Evolutionary conservation across 2,329 filamentous ascomycete genomes (phyloP).

Genomic region (Aspergillus fumigatiaffinis): DNA sequence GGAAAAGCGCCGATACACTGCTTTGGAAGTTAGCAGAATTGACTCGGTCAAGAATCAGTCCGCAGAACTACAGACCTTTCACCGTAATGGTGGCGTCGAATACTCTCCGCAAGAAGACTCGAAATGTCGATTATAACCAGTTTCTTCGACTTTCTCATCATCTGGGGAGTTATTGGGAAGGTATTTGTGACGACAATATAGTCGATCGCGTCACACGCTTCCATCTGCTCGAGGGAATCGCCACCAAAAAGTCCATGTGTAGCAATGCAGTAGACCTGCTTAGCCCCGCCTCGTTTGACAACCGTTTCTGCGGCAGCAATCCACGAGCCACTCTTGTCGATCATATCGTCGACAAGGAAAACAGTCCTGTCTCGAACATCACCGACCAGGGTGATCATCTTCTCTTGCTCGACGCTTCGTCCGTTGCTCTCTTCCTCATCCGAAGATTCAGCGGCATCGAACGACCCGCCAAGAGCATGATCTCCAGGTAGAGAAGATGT

Average conservation of each 20-base stretch:
- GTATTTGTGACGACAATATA: constrained; percentile 95
- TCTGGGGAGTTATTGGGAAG: constrained; percentile 80
- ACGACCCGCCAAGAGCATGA: constrained; percentile 75
- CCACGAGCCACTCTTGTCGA: constrained; percentile 95
- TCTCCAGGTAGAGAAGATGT: constrained; percentile 68
- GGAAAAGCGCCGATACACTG: constrained; percentile 58
- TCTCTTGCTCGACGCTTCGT: constrained; percentile 73
- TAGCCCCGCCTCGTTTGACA: constrained; percentile 85
- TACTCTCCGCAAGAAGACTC: constrained; percentile 82
- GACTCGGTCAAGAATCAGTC: constrained; percentile 3
- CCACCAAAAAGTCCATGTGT: constrained; percentile 93
- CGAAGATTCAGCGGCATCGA: constrained; percentile 81
- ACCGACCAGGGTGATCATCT: constrained; percentile 95
- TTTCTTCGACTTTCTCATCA: constrained; percentile 69
- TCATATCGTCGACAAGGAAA: constrained; percentile 97
- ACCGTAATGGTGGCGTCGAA: constrained; percentile 93
- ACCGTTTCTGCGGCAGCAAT: constrained; percentile 96
- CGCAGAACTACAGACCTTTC: constrained; percentile 60
- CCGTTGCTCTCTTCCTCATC: constrained; percentile 65
- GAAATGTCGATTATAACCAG: constrained; percentile 86
- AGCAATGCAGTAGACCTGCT: constrained; percentile 94
- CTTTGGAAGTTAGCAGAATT: constrained; percentile 20
- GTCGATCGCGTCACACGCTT: constrained; percentile 89
- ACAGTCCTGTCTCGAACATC: constrained; percentile 85
- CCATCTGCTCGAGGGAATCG: constrained; percentile 83